Evolutionary conservation across 1,284 basidiomycete genomes (phyloP).

Genomic region (Ceratobasidium sp.): DNA sequence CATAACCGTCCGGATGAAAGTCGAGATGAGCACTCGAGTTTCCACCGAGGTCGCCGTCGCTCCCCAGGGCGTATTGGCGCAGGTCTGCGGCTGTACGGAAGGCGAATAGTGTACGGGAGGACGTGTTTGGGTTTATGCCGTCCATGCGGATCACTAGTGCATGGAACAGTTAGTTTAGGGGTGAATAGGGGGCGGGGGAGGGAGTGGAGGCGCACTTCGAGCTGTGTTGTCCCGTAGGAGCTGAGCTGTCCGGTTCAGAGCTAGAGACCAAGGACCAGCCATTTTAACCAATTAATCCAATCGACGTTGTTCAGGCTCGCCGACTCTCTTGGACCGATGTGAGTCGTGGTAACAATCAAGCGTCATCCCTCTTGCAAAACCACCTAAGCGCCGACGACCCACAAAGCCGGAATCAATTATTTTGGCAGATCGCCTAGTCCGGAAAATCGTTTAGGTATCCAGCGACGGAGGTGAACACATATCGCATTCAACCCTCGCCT

Average conservation of each 20-base stretch:
- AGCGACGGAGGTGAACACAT: constrained; percentile 47
- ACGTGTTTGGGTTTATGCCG: constrained; percentile 72
- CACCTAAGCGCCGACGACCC: constrained; percentile 16
- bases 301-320: no score
- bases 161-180: not conserved
- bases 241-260: constrained; percentile 33
- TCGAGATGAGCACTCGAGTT: constrained; percentile 79
- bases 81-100: constrained; percentile 73
- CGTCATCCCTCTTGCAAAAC: not conserved
- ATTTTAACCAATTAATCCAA: constrained; percentile 3
- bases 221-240: constrained; percentile 38
- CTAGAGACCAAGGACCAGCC: constrained; percentile 39
- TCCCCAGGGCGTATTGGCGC: constrained; percentile 77
- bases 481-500: constrained; percentile 47
- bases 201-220: constrained; percentile 10
- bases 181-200: not conserved
- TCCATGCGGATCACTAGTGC: constrained; percentile 65
- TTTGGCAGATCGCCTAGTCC: not conserved
- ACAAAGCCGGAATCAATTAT: constrained; percentile 46
- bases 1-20: constrained; percentile 70
- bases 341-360: not conserved
- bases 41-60: constrained; percentile 89
- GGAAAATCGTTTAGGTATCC: not conserved
- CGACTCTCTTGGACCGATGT: no score
- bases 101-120: constrained; percentile 72